These are phyloP conservation scores for Lasiosphaeria hispida DNA, from an alignment of 495 filamentous ascomycete species.

Conservation along the genomic window DNA sequence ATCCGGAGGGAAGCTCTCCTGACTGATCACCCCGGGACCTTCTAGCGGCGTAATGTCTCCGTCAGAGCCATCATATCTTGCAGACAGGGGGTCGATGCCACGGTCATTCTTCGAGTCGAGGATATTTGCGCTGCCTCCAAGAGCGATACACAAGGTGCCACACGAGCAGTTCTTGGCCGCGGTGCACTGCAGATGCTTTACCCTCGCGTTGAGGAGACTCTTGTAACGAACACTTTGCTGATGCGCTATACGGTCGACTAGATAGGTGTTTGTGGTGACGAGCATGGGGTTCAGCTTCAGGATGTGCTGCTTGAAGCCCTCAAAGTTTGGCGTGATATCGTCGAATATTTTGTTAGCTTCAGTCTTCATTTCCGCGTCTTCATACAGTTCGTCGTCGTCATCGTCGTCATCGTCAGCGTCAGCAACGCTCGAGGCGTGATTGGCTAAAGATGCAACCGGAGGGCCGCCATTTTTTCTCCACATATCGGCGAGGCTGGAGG, in stretches of 20 bases:
- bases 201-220: conserved; percentile 66
- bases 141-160: conserved; percentile 59
- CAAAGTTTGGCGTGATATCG: conserved; percentile 66
- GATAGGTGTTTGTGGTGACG: conserved; percentile 46
- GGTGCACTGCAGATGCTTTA: conserved; percentile 65
- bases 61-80: conserved; percentile 54
- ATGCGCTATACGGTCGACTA: conserved; percentile 79
- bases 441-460: conserved; percentile 53
- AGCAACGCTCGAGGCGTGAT: conserved; percentile 28
- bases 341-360: conserved; percentile 46
- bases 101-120: conserved; percentile 43
- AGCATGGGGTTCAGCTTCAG: conserved; percentile 64
- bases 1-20: conserved; percentile 69
- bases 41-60: conserved; percentile 64
- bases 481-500: conserved; percentile 43
- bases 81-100: conserved; percentile 38
- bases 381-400: conserved; percentile 52
- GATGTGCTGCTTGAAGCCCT: conserved; percentile 77
- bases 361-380: conserved; percentile 48
- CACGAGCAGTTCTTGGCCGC: conserved; percentile 55
- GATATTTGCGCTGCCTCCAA: conserved; percentile 55
- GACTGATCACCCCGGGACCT: conserved; percentile 55
- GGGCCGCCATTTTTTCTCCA: conserved; percentile 58
- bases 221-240: conserved; percentile 81
- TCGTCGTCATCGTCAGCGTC: conserved; percentile 35